A percentile compares a stretch with the other conserved stretches of the same genome.
These are phyloP conservation scores for Solanum dulcamara DNA, from an alignment of 257 asterid species.

Conservation along the genomic window DNA sequence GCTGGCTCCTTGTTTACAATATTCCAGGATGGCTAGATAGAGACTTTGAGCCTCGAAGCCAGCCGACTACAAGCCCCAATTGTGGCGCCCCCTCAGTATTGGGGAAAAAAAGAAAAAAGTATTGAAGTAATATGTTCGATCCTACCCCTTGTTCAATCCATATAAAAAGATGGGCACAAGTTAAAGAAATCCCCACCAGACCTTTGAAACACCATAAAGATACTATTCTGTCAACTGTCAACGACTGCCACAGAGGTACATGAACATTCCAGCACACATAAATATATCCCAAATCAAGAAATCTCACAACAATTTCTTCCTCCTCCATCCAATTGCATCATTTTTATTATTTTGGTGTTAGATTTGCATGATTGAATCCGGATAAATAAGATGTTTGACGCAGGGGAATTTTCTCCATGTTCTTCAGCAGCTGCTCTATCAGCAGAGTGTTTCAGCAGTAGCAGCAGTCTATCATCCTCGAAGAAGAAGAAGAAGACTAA, in stretches of 20 bases:
- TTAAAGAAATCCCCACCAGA: not conserved
- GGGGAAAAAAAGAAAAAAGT: not conserved
- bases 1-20: not conserved
- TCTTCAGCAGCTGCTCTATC: slow-evolving; percentile 3
- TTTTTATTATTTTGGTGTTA: not conserved
- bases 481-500: slow-evolving; percentile 14
- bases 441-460: slow-evolving; percentile 3
- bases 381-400: slow-evolving; percentile 6
- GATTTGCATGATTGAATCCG: not conserved
- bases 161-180: not conserved
- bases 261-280: not conserved
- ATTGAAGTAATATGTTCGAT: not conserved
- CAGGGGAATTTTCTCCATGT: slow-evolving; percentile 5
- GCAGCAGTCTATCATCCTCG: not conserved
- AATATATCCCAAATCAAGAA: not conserved
- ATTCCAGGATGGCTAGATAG: not conserved
- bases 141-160: not conserved
- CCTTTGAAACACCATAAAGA: not conserved
- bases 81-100: not conserved
- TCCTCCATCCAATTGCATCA: not conserved
- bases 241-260: not conserved
- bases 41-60: not conserved
- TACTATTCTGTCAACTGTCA: not conserved
- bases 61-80: not conserved
- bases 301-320: not conserved